A percentile compares a stretch with the other conserved stretches of the same genome.
Conservation (phyloP, 2,329 filamentous ascomycete species). For the Westerdykella sp. region DNA sequence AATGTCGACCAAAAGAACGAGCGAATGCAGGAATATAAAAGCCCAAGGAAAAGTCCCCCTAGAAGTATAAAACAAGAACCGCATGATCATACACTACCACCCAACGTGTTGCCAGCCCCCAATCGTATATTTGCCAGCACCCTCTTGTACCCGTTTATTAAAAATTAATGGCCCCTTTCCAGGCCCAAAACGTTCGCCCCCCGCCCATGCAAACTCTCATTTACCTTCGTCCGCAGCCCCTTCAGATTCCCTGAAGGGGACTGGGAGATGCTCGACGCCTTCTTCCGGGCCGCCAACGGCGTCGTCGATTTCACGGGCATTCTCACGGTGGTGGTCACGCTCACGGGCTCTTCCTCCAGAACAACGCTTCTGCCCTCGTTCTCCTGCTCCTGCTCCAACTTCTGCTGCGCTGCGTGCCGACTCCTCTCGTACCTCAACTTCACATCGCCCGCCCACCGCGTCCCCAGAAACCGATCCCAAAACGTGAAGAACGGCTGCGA, state of each 20-base stretch:
- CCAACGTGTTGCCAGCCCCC: no score
- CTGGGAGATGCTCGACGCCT: conserved; percentile 34
- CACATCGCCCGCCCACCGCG: conserved; percentile 67
- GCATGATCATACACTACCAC: no score
- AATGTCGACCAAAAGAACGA: no score
- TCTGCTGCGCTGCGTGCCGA: conserved; percentile 51
- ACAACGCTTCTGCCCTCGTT: conserved; percentile 14
- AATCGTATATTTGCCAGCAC: background rate
- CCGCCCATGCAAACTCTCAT: conserved; percentile 42
- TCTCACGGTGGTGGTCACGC: conserved; percentile 19
- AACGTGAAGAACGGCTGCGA: conserved; percentile 91
- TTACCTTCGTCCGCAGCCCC: conserved; percentile 41
- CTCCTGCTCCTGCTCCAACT: conserved; percentile 47
- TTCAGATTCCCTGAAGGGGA: conserved; percentile 38
- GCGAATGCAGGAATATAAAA: no score
- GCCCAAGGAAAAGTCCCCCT: no score
- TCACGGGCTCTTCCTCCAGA: conserved; percentile 8
- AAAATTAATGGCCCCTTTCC: conserved; percentile 36
- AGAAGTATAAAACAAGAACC: no score
- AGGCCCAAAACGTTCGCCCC: conserved; percentile 42
- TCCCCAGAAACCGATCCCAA: conserved; percentile 80
- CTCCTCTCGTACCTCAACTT: conserved; percentile 54
- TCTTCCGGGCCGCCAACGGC: conserved; percentile 32
- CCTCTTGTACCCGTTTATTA: background rate
- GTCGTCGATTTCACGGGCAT: conserved; percentile 33